Base-by-base conservation (phyloP, 2,329 filamentous ascomycete species). In the Penicillium paneum region DNA sequence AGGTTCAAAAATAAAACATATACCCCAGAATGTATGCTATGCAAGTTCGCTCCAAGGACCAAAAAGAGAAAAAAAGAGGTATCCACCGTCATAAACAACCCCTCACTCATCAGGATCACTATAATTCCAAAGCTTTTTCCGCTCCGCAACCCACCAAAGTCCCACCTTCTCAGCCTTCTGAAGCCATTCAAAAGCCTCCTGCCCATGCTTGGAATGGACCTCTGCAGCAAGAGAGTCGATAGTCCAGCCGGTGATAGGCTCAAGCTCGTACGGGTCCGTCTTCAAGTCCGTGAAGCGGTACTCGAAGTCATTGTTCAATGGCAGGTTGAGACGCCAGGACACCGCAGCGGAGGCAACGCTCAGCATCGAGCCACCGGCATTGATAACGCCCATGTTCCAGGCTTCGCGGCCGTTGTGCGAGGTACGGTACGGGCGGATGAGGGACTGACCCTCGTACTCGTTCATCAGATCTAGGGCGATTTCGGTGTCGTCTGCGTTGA, bases 291-390 rank as follows among this genome's bases (percentile, higher is more conserved):
- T 70, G 52, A 76, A 75, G 15, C 58, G 39, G 46, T 63, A 71
- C 34, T 64, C 61, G 24, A 78, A 88, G 49, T 90, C 88, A 71
- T 95, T 90, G 67, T 89, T 83, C 65, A 93, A 85, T 5, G 89
- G 85, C 51, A 97, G 85, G 15, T 63, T 64, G 89, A 92, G 55
- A 83, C 79, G 54, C 95, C 81, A 70, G 52, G 72, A 78, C 92
- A 91, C 65, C 86, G 85, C 91, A 87, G 96, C 59, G 77, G 81
- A 13, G 85, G 85, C 73, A 89, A 86, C 60, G 79, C 78, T 58
- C 80, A 81, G 71, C 87, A 87, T 63, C 13, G 66, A 63, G 38
- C 67, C 68, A 6, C 70, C 70, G 3, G 70, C 61, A 38, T 71
- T 71, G 32, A 72, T 69, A 29, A 71, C 58, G 11, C 59, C 60